Base-by-base conservation (phyloP, 2,329 filamentous ascomycete genomes). In the Dactylonectria estremocensis region DNA sequence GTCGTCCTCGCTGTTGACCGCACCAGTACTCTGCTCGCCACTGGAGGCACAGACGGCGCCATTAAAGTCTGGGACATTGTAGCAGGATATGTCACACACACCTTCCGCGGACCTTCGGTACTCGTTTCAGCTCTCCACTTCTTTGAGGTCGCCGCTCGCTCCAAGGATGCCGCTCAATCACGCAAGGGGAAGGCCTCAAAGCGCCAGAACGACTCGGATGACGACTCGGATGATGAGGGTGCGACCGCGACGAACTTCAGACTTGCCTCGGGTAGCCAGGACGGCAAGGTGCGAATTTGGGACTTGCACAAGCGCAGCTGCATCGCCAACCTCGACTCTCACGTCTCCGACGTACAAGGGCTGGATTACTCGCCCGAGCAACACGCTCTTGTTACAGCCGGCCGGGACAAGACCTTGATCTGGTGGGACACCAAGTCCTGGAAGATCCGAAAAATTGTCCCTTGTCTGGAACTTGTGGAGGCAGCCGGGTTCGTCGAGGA, bases 21-120 rank as follows among this genome's bases (percentile, higher is more conserved):
- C 61, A 97, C 95, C 1, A 93, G 95, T 76, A 97, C 95, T 2
- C 85, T 99, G 13, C 86, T 99, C 49, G 96, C 95, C 16, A 98
- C 95, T 16, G 96, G 97, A 69, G 94, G 93, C 55, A 95, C 96
- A 3, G 96, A 99, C 78, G 96, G 96, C 24, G 90, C 93, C 1
- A 93, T 98, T 75, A 99, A 99, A 81, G 92, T 99, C 59, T 99
- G 95, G 95, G 96, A 99, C 81, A 94, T 99, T 67, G 86, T 88
- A 56, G 94, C 92, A 50, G 96, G 96, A 22, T 98, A 93, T 80
- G 91, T 95, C 35, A 99, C 97, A 31, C 96, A 99, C 81, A 97
- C 94, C 0, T 97, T 99, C 81, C 93, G 95, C 73, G 95, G 95
- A 1, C 95, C 97, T 64, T 95, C 95, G 67, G 95, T 96, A 10